These are phyloP conservation scores for Sinapis alba DNA, from an alignment of 441 rosid species.

Conservation along the genomic window DNA sequence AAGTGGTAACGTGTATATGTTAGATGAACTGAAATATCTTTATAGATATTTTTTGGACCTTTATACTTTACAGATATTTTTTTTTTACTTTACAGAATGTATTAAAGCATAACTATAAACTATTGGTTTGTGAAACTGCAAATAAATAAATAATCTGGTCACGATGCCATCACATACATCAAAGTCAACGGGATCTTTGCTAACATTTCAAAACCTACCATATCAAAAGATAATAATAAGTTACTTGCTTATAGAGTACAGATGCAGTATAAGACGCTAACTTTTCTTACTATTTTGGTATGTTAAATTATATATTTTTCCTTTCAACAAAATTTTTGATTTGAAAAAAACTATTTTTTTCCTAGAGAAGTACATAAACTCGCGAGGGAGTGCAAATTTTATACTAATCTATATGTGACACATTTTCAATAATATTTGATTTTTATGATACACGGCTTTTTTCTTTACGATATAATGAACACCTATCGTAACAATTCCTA, in stretches of 20 bases:
- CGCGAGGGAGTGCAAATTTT: too few relatives aligned
- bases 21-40: slow-evolving; percentile 14
- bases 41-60: not conserved
- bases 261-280: slow-evolving; percentile 17
- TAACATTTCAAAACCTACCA: slow-evolving; percentile 31
- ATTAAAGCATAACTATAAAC: not conserved
- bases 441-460: too few relatives aligned
- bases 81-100: too few relatives aligned
- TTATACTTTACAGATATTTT: slow-evolving; percentile 10
- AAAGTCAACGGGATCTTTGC: slow-evolving; percentile 20
- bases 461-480: too few relatives aligned
- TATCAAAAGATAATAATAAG: slow-evolving; percentile 15
- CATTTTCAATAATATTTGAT: too few relatives aligned
- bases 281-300: slow-evolving; percentile 3
- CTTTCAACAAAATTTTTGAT: not conserved
- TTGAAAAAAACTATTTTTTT: too few relatives aligned
- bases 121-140: slow-evolving; percentile 12
- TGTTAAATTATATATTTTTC: not conserved
- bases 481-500: too few relatives aligned
- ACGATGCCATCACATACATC: not conserved
- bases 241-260: not conserved
- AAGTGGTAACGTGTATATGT: slow-evolving; percentile 17
- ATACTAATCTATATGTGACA: too few relatives aligned
- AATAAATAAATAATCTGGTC: not conserved
- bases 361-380: too few relatives aligned